Evolutionary conservation across 129 eudicot species (phyloP), one percentile per base, ranked within the genome.

Genomic region (Artemisia argyi): DNA sequence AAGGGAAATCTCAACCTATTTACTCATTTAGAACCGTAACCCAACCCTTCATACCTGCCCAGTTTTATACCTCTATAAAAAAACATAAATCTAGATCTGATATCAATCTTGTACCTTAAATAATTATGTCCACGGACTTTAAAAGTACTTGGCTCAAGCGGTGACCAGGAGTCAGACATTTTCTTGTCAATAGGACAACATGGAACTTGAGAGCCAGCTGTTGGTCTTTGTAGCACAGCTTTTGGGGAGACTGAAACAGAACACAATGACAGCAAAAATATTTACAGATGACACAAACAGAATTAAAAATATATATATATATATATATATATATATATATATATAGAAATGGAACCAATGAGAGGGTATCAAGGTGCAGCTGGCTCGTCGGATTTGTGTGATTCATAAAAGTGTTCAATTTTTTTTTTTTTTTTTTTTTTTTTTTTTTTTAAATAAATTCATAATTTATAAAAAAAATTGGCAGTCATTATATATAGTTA

Each of bases 171-270:
- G 67, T 87, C 96, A 1, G 91, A 66, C 83, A 90, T 73, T 83
- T 82, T 88, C 86, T 90, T 90, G 70, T 90, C 96, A n/a, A 85
- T 76, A 14, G 97, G 96, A 73, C 91, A 88, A 76, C 76, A 81
- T 61, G 88, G 84, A 71, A 94, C 83, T 72, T 90, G 99, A 51
- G 97, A 87, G 22, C 99, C 99, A 3, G 96, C 99, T 76, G 67
- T 81, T 10, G 99, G 99, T 72, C 96, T 88, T 71, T 76, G 93
- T 50, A 90, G 76, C 74, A 91, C 78, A 35, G 88, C 81, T 80
- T 78, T 90, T 53, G 95, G 86, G 7, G 90, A 81, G 49, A 86
- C 96, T 93, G 84, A 77, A 77, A 83, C 20, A 65, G 11, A 56
- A 79, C 64, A 54, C 52, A 14, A 18, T 18, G 61, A 12, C 20